Percentiles rank a stretch among this genome's conserved stretches.
phyloP scores from a whole-genome alignment of 208 protist species.

The Balamuthia mandrillaris region DNA sequence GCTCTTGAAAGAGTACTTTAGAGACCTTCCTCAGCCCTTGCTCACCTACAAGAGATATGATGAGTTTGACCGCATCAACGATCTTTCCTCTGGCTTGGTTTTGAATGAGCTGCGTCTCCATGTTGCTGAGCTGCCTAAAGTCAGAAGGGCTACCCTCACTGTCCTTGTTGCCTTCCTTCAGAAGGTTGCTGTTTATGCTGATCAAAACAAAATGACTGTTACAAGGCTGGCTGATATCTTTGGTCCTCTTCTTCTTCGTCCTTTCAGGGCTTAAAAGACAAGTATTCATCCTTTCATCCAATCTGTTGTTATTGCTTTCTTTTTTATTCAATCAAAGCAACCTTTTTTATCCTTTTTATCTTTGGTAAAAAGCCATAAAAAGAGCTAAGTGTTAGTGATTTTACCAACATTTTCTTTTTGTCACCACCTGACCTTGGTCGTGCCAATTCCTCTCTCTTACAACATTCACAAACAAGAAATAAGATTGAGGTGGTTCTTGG shows the following conservation, averaged over 20 bases:
- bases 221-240: slow-evolving; percentile 17
- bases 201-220: neutral
- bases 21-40: slow-evolving; percentile 11
- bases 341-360: too few species aligned
- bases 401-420: too few species aligned
- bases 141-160: slow-evolving; percentile 28
- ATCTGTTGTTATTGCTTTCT: too few species aligned
- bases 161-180: slow-evolving; percentile 18
- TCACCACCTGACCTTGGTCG: too few species aligned
- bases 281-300: too few species aligned
- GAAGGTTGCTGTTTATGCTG: neutral
- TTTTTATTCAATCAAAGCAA: too few species aligned
- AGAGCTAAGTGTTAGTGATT: too few species aligned
- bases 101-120: neutral
- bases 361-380: too few species aligned
- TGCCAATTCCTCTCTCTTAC: too few species aligned
- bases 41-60: slow-evolving; percentile 31
- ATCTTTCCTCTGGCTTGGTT: neutral
- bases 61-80: neutral
- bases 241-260: slow-evolving; percentile 29
- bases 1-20: slow-evolving; percentile 34
- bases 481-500: too few species aligned
- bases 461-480: too few species aligned
- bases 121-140: slow-evolving; percentile 26
- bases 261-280: too few species aligned